Evolutionary conservation across 1,284 basidiomycete genomes (phyloP).

Genomic region (Ustilago tritici): DNA sequence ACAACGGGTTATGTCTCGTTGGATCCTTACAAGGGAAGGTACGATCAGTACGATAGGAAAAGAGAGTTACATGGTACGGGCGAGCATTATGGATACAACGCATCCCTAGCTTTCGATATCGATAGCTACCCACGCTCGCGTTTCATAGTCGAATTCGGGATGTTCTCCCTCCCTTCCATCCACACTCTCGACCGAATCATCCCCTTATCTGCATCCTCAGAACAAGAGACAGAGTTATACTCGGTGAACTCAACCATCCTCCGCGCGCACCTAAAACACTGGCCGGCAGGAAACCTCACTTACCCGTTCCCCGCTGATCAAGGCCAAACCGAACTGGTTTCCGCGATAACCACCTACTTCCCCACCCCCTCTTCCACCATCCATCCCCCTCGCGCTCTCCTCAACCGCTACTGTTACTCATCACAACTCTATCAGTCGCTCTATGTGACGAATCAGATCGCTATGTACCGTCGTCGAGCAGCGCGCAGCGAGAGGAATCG

Average conservation of each 20-base stretch:
- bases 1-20: slow-evolving; percentile 74
- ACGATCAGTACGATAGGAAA: slow-evolving; percentile 73
- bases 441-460: slow-evolving; percentile 73
- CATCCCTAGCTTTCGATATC: slow-evolving; percentile 74
- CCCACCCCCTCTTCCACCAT: slow-evolving; percentile 12
- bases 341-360: slow-evolving; percentile 72
- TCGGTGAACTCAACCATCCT: slow-evolving; percentile 76
- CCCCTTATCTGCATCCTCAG: slow-evolving; percentile 66
- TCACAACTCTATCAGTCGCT: slow-evolving; percentile 49
- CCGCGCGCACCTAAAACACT: slow-evolving; percentile 74
- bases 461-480: slow-evolving; percentile 77
- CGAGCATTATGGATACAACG: slow-evolving; percentile 74
- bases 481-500: slow-evolving; percentile 77
- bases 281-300: slow-evolving; percentile 74
- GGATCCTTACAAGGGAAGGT: slow-evolving; percentile 75
- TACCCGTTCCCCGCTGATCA: slow-evolving; percentile 75
- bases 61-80: slow-evolving; percentile 74
- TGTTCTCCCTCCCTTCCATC: slow-evolving; percentile 78
- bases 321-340: slow-evolving; percentile 75
- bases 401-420: slow-evolving; percentile 34
- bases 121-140: slow-evolving; percentile 75
- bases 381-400: neutral
- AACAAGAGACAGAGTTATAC: slow-evolving; percentile 72
- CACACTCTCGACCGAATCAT: slow-evolving; percentile 77
- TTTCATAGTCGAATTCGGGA: slow-evolving; percentile 78